phyloP scores from a whole-genome alignment of 805 yeast species.

The Candida broadrunensis region DNA sequence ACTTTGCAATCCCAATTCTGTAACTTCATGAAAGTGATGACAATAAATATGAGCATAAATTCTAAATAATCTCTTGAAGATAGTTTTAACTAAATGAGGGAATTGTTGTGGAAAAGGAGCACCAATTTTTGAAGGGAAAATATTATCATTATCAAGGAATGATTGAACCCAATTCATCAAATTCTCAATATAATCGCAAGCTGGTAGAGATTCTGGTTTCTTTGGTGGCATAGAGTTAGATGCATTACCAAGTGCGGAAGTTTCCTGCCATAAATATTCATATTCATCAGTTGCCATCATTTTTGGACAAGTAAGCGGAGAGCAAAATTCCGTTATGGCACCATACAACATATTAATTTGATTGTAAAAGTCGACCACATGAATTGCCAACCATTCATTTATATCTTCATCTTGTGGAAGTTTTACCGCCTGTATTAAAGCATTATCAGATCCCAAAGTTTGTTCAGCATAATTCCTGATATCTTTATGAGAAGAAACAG shows the following conservation, averaged over 20 bases:
- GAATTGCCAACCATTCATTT: constrained; percentile 95
- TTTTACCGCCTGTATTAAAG: constrained; percentile 87
- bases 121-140: constrained; percentile 87
- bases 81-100: constrained; percentile 73
- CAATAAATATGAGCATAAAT: constrained; percentile 97
- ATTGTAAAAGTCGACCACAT: constrained; percentile 95
- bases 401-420: constrained; percentile 89
- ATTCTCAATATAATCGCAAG: constrained; percentile 92
- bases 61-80: constrained; percentile 86
- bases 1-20: constrained; percentile 88
- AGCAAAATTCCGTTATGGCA: constrained; percentile 92
- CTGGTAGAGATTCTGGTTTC: constrained; percentile 83
- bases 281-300: constrained; percentile 98
- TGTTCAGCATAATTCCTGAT: constrained; percentile 89
- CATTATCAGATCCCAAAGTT: constrained; percentile 89
- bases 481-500: constrained; percentile 60
- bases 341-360: constrained; percentile 97
- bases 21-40: constrained; percentile 94
- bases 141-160: constrained; percentile 84
- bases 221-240: constrained; percentile 29
- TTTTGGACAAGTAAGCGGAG: constrained; percentile 90
- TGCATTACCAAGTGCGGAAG: constrained; percentile 29
- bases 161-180: constrained; percentile 94
- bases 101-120: constrained; percentile 91
- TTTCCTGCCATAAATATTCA: constrained; percentile 95